Percentiles rank a stretch among this genome's conserved stretches.
phyloP scores from a whole-genome alignment of 1,284 basidiomycete species.

The Puccinia novopanici region DNA sequence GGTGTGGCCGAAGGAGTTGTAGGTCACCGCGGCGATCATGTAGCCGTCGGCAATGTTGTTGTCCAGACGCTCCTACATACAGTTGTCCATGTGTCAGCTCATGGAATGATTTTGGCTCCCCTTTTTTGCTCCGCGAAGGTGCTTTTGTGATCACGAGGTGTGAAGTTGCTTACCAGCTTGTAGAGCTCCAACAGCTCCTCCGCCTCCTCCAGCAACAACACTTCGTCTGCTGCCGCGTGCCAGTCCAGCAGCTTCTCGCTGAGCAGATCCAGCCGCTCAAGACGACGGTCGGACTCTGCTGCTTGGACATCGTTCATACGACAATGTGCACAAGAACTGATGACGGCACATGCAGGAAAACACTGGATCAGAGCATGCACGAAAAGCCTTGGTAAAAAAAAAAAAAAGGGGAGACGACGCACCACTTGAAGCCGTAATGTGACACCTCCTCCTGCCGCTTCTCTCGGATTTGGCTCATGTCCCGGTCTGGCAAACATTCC shows the following conservation, averaged over 20 bases:
- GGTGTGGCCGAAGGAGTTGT: constrained; percentile 39
- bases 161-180: constrained; percentile 2
- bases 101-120: not conserved
- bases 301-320: constrained; percentile 10
- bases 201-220: constrained; percentile 31
- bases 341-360: not conserved
- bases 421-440: constrained; percentile 37
- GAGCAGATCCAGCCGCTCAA: not conserved
- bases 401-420: not conserved
- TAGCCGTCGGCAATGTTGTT: constrained; percentile 41
- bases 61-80: constrained; percentile 27
- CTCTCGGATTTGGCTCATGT: constrained; percentile 23
- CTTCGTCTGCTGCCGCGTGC: not conserved
- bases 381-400: not conserved
- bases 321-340: constrained; percentile 41
- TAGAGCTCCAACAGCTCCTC: constrained; percentile 37
- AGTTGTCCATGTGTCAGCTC: not conserved
- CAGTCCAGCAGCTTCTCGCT: constrained; percentile 14
- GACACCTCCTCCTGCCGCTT: constrained; percentile 9
- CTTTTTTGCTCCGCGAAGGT: not conserved
- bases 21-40: constrained; percentile 25
- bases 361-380: no score
- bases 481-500: constrained; percentile 16
- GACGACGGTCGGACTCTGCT: constrained; percentile 28
- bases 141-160: not conserved